These are phyloP conservation scores for Thielaviopsis musarum DNA, from an alignment of 2,329 filamentous ascomycete species.

Conservation along the genomic window DNA sequence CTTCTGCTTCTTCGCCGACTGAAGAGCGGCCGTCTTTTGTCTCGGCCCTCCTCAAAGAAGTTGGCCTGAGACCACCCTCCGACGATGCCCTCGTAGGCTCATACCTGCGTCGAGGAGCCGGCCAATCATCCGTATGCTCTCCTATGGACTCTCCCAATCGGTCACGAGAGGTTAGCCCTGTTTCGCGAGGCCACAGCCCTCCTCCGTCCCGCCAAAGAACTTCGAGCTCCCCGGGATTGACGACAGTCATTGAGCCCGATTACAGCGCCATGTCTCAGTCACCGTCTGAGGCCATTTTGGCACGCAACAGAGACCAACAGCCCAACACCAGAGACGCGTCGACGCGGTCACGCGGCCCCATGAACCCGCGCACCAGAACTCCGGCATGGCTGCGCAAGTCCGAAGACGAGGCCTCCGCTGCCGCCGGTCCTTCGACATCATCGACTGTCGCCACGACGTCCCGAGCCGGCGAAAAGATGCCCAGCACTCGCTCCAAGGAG, in stretches of 20 bases:
- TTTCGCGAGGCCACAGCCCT: conserved; percentile 50
- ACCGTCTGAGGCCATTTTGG: neutral
- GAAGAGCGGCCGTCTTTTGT: conserved; percentile 58
- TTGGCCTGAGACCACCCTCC: conserved; percentile 47
- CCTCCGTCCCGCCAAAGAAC: conserved; percentile 42
- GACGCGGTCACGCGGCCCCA: neutral
- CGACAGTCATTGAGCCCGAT: conserved; percentile 54
- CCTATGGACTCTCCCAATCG: conserved; percentile 42
- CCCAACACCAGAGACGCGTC: neutral
- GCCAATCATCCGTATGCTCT: conserved; percentile 7
- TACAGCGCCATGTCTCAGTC: conserved; percentile 23
- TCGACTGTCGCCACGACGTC: neutral
- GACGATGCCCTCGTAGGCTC: conserved; percentile 37
- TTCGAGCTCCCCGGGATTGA: conserved; percentile 50
- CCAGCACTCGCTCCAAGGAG: neutral
- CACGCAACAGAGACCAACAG: neutral
- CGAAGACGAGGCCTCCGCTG: neutral
- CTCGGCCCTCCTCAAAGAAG: conserved; percentile 72
- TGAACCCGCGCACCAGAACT: neutral
- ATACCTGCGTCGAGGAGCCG: conserved; percentile 19
- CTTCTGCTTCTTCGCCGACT: conserved; percentile 13
- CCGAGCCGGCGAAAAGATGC: neutral
- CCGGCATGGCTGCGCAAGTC: neutral
- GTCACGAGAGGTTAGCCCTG: conserved; percentile 49
- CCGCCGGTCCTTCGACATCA: neutral